phyloP scores from a whole-genome alignment of 192 early-diverging fungal species.

The Coemansia sp. region DNA sequence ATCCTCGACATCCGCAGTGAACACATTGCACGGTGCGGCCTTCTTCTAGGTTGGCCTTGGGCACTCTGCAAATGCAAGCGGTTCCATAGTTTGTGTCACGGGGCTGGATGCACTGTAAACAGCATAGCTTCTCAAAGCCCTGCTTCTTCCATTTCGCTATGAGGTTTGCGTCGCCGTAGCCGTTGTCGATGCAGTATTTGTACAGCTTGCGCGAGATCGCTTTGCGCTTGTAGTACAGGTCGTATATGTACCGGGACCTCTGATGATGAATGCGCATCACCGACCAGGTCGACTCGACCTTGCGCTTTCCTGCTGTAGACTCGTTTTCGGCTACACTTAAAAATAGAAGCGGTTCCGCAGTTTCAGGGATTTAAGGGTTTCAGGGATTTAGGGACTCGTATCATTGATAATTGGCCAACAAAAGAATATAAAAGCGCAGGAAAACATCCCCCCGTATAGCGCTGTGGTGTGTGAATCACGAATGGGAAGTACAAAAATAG shows the following conservation, averaged over 20 bases:
- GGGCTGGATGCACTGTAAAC: conserved; percentile 94
- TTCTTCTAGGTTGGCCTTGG: conserved; percentile 83
- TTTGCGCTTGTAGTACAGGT: conserved; percentile 93
- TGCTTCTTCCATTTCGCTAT: conserved; percentile 99
- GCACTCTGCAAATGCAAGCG: conserved; percentile 95
- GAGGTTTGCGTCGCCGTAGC: conserved; percentile 85
- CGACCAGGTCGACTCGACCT: conserved; percentile 88
- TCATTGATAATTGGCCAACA: not conserved
- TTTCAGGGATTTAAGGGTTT: not conserved
- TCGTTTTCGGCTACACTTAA: conserved; percentile 85
- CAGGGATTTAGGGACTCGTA: not conserved
- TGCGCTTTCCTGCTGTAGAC: conserved; percentile 88
- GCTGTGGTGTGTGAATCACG: not conserved
- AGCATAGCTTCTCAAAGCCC: conserved; percentile 97
- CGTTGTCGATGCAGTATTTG: conserved; percentile 87
- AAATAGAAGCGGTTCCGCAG: conserved; percentile 8
- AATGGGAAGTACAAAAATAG: not conserved
- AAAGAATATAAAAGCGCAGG: not conserved
- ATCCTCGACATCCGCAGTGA: conserved; percentile 88
- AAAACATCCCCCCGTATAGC: not conserved
- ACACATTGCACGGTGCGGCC: conserved; percentile 90
- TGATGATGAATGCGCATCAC: conserved; percentile 97
- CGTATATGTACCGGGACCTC: conserved; percentile 93
- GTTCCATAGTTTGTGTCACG: conserved; percentile 97
- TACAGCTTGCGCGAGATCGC: conserved; percentile 91